Evolutionary conservation across 345 rosid genomes (phyloP), one percentile per base, ranked within the genome.

Genomic region (Murraya paniculata): DNA sequence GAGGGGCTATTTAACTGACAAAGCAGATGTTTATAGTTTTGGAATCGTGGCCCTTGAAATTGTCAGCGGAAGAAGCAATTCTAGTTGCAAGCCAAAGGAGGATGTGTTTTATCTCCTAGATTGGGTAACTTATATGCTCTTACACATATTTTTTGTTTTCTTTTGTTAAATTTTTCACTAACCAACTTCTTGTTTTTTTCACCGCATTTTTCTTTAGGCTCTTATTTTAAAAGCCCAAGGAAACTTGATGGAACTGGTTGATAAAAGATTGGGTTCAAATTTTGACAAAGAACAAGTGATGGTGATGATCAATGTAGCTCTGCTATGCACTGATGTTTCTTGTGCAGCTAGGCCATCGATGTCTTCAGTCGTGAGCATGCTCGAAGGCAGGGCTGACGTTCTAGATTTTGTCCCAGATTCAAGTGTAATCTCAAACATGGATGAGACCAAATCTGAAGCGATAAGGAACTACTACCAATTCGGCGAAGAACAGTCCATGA

Each of bases 291-390:
- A 76, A 76, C 85, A 90, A 74, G 87, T 85, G 41, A 78, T 80
- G 84, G 64, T 39, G 53, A 84, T 87, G 86, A 86, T 89, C 75
- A 69, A 84, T 67, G 85, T 87, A 25, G 90, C 89, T 21, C 80
- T 90, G 2, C 68, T 83, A 14, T 87, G 94, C 73, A 74, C 92
- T 6, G 80, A 84, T 83, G 81, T 10, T 27, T 79, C 79, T 75
- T 80, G 89, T 0, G 30, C 81, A 1, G 77, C 68, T 9, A 85
- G 94, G 75, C 94, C 94, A 14, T 21, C 88, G 0, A 87, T 90
- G 91, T 86, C 94, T 31, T 76, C 87, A 22, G 92, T 90, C 2
- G 90, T 90, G 48, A 87, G 89, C 77, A 86, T 87, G 85, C 89
- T 89, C 6, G 91, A 90, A 87, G 92, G 91, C 27, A 80, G 68